Conservation (phyloP, 2,329 filamentous ascomycete genomes). For the Phialocephala sp. region DNA sequence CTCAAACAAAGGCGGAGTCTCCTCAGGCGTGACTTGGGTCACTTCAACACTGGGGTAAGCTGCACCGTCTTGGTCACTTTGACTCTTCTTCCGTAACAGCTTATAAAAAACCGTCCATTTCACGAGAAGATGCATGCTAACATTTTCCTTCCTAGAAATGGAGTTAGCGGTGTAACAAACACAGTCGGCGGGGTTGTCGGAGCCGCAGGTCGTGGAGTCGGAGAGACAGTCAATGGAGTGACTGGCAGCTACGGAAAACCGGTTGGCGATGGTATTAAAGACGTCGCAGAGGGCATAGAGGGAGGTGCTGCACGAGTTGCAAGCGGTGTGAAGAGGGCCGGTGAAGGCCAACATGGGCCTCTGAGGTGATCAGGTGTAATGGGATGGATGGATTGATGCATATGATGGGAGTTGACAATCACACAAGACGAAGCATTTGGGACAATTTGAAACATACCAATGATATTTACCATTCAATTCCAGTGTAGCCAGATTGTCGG, state of each 20-base stretch:
- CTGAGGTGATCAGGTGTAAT: constrained; percentile 14
- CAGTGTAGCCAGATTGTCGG: too few species aligned
- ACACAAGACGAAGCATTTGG: not conserved
- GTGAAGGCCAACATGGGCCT: constrained; percentile 32
- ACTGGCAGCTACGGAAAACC: constrained; percentile 35
- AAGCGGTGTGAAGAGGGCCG: constrained; percentile 35
- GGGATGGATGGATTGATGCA: not conserved
- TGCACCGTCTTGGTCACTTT: not conserved
- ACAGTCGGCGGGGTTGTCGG: constrained; percentile 36
- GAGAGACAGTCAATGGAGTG: constrained; percentile 36
- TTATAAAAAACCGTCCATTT: not conserved
- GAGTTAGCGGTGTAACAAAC: constrained; percentile 31
- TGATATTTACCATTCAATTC: not conserved
- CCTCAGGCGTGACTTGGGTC: constrained; percentile 29
- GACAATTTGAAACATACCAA: not conserved
- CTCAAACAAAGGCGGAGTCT: constrained; percentile 28
- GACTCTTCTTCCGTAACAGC: not conserved
- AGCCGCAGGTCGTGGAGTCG: constrained; percentile 34
- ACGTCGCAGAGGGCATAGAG: constrained; percentile 35
- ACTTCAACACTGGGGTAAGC: constrained; percentile 30
- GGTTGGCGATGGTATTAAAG: constrained; percentile 36
- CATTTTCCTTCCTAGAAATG: constrained; percentile 23
- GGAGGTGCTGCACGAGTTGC: constrained; percentile 34
- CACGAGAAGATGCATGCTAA: not conserved
- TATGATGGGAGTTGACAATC: not conserved